phyloP scores from a whole-genome alignment of 805 yeast genomes.

The Sugiyamaella lignohabitans region DNA sequence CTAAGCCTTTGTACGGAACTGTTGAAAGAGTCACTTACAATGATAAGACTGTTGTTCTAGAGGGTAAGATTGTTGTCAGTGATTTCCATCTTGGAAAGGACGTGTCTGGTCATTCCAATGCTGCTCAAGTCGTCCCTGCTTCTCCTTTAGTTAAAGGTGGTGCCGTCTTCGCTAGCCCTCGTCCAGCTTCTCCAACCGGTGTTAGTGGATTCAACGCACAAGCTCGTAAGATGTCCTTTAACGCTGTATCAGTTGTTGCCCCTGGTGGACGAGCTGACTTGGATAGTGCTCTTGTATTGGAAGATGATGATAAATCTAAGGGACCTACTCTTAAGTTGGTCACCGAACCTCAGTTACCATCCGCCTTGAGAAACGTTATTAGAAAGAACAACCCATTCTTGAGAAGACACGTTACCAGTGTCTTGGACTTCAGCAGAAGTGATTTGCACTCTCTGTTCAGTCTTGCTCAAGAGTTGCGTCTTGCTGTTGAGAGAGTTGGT shows the following conservation, averaged over 20 bases:
- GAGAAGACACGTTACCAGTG: constrained; percentile 81
- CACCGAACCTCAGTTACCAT: constrained; percentile 36
- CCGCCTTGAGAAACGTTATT: constrained; percentile 71
- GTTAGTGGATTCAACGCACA: background rate
- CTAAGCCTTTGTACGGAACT: constrained; percentile 57
- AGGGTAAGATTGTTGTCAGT: constrained; percentile 61
- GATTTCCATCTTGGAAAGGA: constrained; percentile 56
- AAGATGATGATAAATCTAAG: constrained; percentile 24
- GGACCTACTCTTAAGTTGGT: constrained; percentile 14
- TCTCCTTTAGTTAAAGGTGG: constrained; percentile 7
- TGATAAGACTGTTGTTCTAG: constrained; percentile 75
- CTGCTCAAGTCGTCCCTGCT: constrained; percentile 29
- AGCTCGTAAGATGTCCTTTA: constrained; percentile 15
- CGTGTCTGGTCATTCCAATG: constrained; percentile 27
- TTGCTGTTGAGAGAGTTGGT: constrained; percentile 95
- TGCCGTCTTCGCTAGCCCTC: constrained; percentile 2
- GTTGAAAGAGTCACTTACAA: constrained; percentile 82
- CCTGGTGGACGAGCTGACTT: background rate
- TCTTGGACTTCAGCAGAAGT: constrained; percentile 76
- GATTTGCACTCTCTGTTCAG: constrained; percentile 90
- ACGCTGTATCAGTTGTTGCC: constrained; percentile 26
- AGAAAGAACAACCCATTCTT: constrained; percentile 81
- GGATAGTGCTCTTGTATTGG: constrained; percentile 10
- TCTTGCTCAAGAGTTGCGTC: constrained; percentile 96
- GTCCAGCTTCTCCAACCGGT: constrained; percentile 4